Evolutionary conservation across 331 rosid species (phyloP).

Genomic region (Arachis monticola): DNA sequence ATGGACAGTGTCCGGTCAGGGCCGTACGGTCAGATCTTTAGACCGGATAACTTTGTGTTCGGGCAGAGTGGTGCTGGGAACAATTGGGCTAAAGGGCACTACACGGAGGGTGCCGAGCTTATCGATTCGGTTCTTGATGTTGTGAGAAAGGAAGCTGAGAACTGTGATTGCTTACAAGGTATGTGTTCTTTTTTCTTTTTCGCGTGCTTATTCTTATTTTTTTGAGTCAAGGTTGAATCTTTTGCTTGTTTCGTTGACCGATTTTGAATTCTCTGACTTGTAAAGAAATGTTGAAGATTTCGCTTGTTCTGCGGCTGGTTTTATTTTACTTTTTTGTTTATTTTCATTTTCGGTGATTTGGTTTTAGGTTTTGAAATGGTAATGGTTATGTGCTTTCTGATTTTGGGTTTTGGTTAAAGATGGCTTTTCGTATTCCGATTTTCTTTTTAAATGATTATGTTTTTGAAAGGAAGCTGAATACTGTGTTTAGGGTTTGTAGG

Average conservation of each 20-base stretch:
- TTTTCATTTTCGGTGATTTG: neutral
- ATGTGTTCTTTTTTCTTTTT: neutral
- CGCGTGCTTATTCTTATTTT: neutral
- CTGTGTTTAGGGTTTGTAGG: neutral
- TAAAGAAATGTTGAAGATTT: neutral
- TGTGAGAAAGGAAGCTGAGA: conserved; percentile 78
- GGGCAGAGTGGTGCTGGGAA: conserved; percentile 79
- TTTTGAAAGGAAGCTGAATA: neutral
- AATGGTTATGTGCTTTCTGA: neutral
- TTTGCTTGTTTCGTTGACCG: no score
- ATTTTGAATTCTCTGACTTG: no score
- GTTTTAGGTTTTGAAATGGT: neutral
- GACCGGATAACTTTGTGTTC: conserved; percentile 79
- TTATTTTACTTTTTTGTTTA: neutral
- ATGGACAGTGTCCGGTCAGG: conserved; percentile 86
- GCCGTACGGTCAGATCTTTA: conserved; percentile 69
- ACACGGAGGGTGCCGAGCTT: conserved; percentile 78
- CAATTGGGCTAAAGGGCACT: conserved; percentile 82
- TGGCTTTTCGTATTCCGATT: neutral
- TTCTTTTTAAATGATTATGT: neutral
- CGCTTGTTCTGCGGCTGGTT: neutral
- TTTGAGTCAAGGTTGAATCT: no score
- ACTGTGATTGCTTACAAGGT: conserved; percentile 84
- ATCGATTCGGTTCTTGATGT: conserved; percentile 82
- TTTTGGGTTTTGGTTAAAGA: neutral